A percentile compares a stretch with the other conserved stretches of the same genome.
phyloP scores from a whole-genome alignment of 1,284 basidiomycete species.

The Irpex rosettiformis region DNA sequence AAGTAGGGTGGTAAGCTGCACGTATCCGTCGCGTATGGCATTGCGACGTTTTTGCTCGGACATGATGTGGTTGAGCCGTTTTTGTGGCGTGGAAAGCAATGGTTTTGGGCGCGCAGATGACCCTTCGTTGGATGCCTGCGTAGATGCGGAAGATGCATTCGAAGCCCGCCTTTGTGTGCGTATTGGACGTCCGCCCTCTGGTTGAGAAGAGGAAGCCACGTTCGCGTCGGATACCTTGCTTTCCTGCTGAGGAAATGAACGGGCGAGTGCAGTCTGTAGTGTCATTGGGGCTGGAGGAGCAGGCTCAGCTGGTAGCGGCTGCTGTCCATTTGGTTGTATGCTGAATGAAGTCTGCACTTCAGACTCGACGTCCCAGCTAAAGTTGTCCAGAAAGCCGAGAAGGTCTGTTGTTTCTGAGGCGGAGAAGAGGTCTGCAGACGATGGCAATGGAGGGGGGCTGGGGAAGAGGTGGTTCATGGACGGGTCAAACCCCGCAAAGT shows the following conservation, averaged over 20 bases:
- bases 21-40: conserved; percentile 86
- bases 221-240: not conserved
- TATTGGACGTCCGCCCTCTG: not conserved
- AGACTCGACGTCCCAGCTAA: conserved; percentile 58
- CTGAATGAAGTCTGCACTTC: conserved; percentile 22
- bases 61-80: conserved; percentile 91
- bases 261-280: conserved; percentile 11
- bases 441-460: conserved; percentile 54
- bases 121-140: conserved; percentile 16
- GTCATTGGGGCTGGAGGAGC: conserved; percentile 9
- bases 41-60: conserved; percentile 89
- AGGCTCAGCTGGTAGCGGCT: not conserved
- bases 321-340: not conserved
- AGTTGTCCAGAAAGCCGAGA: conserved; percentile 74
- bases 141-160: conserved; percentile 11
- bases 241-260: conserved; percentile 9
- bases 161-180: conserved; percentile 6
- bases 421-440: conserved; percentile 74
- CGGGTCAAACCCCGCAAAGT: conserved; percentile 64
- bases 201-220: not conserved
- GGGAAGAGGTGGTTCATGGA: conserved; percentile 50
- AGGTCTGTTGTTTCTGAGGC: conserved; percentile 67
- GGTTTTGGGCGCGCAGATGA: conserved; percentile 41
- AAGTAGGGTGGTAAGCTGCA: conserved; percentile 74
- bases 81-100: conserved; percentile 80